These are phyloP conservation scores for Serendipita sp. DNA, from an alignment of 768 basidiomycete species.

Conservation along the genomic window DNA sequence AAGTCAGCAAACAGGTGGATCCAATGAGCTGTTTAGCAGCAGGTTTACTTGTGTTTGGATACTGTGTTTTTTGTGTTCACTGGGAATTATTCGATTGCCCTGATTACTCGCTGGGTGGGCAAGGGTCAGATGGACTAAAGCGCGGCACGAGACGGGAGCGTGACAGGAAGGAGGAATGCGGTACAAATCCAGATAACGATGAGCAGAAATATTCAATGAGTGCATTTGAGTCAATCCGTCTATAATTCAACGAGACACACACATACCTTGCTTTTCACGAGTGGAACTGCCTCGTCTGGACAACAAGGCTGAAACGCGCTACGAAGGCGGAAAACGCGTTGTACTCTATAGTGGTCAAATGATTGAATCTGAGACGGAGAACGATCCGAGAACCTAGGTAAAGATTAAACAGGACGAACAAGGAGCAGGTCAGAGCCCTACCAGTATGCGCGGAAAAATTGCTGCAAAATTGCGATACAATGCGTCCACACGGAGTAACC, in stretches of 20 bases:
- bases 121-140: constrained; percentile 5
- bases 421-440: no score
- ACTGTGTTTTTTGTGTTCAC: not conserved
- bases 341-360: not conserved
- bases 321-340: constrained; percentile 3
- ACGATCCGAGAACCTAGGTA: not conserved
- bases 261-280: constrained; percentile 5
- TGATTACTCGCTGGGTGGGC: not conserved
- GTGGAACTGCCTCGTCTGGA: not conserved
- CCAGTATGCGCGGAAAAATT: no score
- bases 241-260: not conserved
- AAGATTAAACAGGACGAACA: no score
- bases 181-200: not conserved
- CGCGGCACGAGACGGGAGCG: constrained; percentile 2
- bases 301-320: constrained; percentile 6
- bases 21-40: not conserved
- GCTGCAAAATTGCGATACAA: no score
- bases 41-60: not conserved
- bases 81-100: not conserved
- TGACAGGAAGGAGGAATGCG: not conserved
- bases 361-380: not conserved
- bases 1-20: constrained; percentile 3
- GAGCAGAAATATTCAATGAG: not conserved
- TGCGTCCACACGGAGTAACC: no score
- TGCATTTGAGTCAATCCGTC: not conserved